Evolutionary conservation across 2,329 filamentous ascomycete species (phyloP).

Genomic region (Aspergillus aculeatinus): DNA sequence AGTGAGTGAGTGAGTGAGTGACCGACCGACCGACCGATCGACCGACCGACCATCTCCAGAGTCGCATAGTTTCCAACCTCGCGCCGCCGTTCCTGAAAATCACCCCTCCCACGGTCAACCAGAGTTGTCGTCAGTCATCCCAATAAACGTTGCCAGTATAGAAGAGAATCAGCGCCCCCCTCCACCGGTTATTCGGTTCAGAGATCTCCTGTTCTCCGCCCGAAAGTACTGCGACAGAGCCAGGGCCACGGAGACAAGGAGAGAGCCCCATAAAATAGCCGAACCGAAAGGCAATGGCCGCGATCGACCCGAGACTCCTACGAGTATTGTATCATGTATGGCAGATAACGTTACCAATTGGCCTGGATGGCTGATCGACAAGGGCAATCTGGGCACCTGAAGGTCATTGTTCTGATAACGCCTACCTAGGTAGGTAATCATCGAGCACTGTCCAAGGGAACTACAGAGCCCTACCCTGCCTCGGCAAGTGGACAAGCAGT

Average conservation of each 20-base stretch:
- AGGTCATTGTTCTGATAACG: not conserved
- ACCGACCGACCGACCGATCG: not conserved
- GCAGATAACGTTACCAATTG: no score
- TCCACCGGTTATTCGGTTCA: not conserved
- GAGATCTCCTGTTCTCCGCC: not conserved
- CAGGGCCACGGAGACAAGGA: not conserved
- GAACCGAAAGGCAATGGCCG: not conserved
- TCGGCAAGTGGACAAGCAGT: not conserved
- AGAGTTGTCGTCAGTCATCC: not conserved
- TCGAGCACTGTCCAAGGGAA: not conserved
- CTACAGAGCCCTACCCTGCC: not conserved
- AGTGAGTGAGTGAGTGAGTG: not conserved
- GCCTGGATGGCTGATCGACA: not conserved
- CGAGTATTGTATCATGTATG: no score
- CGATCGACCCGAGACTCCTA: not conserved
- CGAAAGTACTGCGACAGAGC: not conserved
- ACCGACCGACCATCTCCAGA: not conserved
- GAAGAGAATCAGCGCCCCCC: not conserved
- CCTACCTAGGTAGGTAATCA: not conserved
- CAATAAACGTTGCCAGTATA: not conserved
- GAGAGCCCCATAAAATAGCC: not conserved
- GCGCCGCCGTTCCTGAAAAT: not conserved
- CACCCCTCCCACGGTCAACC: not conserved
- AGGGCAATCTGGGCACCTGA: not conserved
- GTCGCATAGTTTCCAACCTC: not conserved